Percentiles rank a stretch among this genome's conserved stretches.
These are phyloP conservation scores for Betula pendula DNA, from an alignment of 306 rosid genomes.

Conservation along the genomic window DNA sequence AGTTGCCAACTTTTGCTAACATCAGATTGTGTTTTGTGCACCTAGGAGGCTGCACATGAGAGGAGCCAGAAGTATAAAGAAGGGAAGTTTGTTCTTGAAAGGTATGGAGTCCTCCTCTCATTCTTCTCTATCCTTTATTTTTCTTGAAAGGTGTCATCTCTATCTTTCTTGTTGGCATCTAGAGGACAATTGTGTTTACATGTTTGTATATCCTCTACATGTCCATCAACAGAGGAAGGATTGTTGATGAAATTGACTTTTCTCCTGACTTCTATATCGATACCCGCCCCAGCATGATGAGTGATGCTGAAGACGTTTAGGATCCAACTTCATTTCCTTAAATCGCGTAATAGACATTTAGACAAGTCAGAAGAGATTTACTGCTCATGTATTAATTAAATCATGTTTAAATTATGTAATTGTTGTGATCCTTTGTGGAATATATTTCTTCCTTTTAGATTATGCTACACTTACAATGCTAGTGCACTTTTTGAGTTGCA, in stretches of 20 bases:
- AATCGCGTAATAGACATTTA: constrained; percentile 18
- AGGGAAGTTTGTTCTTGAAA: constrained; percentile 92
- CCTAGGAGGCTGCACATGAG: constrained; percentile 80
- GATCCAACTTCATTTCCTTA: neutral
- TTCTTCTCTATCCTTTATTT: neutral
- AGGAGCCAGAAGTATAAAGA: constrained; percentile 85
- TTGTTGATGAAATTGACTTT: constrained; percentile 64
- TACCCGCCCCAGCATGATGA: constrained; percentile 53
- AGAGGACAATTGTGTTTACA: neutral
- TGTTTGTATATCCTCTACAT: constrained; percentile 15
- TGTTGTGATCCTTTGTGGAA: neutral
- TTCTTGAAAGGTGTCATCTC: neutral
- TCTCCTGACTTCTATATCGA: constrained; percentile 63
- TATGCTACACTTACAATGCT: neutral
- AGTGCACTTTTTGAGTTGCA: neutral
- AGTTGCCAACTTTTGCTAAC: neutral
- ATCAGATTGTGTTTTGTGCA: constrained; percentile 3
- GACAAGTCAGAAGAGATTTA: constrained; percentile 16
- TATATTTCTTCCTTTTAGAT: neutral
- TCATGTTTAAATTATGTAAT: neutral
- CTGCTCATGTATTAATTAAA: constrained; percentile 17
- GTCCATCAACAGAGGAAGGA: constrained; percentile 63
- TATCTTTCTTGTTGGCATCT: neutral
- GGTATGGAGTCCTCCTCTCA: constrained; percentile 42
- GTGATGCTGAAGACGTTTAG: constrained; percentile 75